Evolutionary conservation across 768 basidiomycete species (phyloP), one percentile per base, ranked within the genome.

Genomic region (Lentinula sp.): DNA sequence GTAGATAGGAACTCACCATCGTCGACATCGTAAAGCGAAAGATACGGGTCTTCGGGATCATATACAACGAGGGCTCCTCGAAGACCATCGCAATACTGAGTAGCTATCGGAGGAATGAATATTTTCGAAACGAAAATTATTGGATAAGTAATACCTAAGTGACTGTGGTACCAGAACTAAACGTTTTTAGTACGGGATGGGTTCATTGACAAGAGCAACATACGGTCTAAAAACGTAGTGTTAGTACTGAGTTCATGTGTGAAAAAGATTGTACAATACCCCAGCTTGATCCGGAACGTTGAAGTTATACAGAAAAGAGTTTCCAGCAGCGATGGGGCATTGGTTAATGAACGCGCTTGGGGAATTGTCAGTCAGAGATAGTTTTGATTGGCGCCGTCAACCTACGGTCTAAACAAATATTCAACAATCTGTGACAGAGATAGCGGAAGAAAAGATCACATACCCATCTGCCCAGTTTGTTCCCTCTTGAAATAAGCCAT

Each of bases 11-110:
- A 52, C 53, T 16, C 10, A 61, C 64, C 75, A 57, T 69, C 63
- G 53, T 69, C 68, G 21, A 69, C 60, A 43, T 69, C 68, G 54
- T 69, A 69, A 13, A 67, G 57, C 28, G 39, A 28, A 34, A 48
- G 49, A 35, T 62, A 57, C 1, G 66, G 66, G 60, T 67, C 66
- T 18, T 63, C n/a, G 15, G 67, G 70, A 32, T 74, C 73, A 42
- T 75, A 72, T 8, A 77, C 65, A 15, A 78, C 65, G 18, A 76
- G n/a, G 5, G 71, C 68, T 2, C 76, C 77, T 31, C 77, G 69
- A 56, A 78, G 66, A 0, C 76, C 77, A 39, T 78, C 77, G 39
- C 77, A 78, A 57, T 77, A 77, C 61, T 77, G 77, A 18, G 68
- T 65, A 66, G 49, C 73, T 60, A 59, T 74, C 74, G 32, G 70